Base-by-base conservation (phyloP, 2,329 filamentous ascomycete species). In the Fusarium veterinarium region DNA sequence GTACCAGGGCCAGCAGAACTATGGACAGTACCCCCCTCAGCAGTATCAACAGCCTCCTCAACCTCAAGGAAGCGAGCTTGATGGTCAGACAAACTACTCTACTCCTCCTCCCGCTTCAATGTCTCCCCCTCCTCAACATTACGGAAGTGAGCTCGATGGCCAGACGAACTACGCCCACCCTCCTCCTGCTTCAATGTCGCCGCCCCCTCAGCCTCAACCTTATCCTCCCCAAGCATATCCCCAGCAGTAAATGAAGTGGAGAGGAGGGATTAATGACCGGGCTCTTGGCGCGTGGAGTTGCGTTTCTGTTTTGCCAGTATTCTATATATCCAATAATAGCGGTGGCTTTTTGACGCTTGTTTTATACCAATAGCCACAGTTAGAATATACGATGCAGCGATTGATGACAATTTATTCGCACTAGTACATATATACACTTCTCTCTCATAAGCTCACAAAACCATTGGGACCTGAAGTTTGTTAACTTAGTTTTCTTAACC, bases 11-110 rank as follows among this genome's bases (percentile, higher is more conserved):
- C 69, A 72, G 55, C 76, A 71, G 44, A 69, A 60, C 57, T 61
- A 69, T 8, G 67, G 49, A 33, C 77, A 77, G 23, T 76, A 76
- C 8, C 69, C 75, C 17, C 69, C 71, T 5, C 78, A 77, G 46
- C 72, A 67, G 48, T 67, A 69, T 14, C 69, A 75, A 42, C 77
- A 76, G 48, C 66, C 73, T 19, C 58, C 71, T 10, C 67, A 67
- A 49, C 52, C 57, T 13, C 66, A 71, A 4, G 49, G 64, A 60
- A 75, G 67, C 5, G 23, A 25, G 23, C 23, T 25, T 25, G 23
- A 25, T 25, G 23, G 23, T 25, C 23, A 25, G 23, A 25, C 23
- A 25, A 25, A 25, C 23, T 25, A 25, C 23, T 25, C 23, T 25
- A 25, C 23, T 25, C 23, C 23, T 25, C 23, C 23, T 25, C 23